Evolutionary conservation across 805 yeast genomes (phyloP), one percentile per base, ranked within the genome.

Genomic region (Cyberlindnera amylophila): DNA sequence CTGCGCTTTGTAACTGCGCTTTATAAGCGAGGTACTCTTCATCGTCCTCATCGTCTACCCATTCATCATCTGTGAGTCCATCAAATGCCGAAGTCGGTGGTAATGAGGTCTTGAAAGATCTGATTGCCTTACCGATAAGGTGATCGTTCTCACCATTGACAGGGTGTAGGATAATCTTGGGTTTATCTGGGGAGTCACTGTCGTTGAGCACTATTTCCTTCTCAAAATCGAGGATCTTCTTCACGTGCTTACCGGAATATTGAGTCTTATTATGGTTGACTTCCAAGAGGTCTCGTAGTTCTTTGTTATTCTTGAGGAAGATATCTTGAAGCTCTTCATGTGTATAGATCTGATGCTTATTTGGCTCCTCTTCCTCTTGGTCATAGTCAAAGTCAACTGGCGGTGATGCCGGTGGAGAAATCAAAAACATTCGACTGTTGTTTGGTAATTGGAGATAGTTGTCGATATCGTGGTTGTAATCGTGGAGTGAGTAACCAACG

Each of bases 331-430:
- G 17, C 16, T 57, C 61, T 21, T 57, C 55, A 24, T 48, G 54
- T 7, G 58, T 58, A 32, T 55, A 55, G 15, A 55, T 56, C 42
- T 56, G 61, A 18, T 46, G 44, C 34, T 52, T 57, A 23, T 54
- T 57, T 3, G 73, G 73, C 3, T 58, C 59, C 23, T 64, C 72
- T 44, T 69, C 73, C 19, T 59, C 57, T 31, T 53, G 55, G 12
- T 64, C 54, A 45, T 60, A 69, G 41, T 67, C 65, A 42, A 68
- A 69, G 17, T 53, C 72, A 4, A 66, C 65, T 5, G 72, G 71
- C 2, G 72, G 72, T 4, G 72, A 67, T 6, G 63, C 56, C 14
- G 72, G 72, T 6, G 73, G 73, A 0, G 72, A 66, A 6, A 68
- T 62, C 33, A 69, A 45, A 47, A 68, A 69, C 58, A 64, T 44